These are phyloP conservation scores for Celoporthe dispersa DNA, from an alignment of 2,329 filamentous ascomycete genomes.

Conservation along the genomic window DNA sequence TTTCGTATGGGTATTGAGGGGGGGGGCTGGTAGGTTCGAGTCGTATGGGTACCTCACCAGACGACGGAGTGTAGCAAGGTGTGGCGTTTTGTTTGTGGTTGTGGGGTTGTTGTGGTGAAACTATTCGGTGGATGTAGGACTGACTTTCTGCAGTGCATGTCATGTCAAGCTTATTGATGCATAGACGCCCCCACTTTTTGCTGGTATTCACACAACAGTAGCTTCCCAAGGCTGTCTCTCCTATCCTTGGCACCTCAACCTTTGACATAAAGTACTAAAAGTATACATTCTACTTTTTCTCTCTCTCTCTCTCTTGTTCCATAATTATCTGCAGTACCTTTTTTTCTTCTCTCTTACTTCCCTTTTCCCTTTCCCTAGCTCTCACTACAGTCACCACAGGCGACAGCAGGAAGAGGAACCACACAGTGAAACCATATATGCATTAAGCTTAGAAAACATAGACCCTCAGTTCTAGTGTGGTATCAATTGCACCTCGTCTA, in stretches of 20 bases:
- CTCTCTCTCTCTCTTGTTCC: no score
- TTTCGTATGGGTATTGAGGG: slow-evolving; percentile 28
- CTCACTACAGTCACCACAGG: not conserved
- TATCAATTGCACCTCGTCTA: not conserved
- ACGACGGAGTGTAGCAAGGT: not conserved
- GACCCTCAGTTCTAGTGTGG: not conserved
- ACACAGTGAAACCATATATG: not conserved
- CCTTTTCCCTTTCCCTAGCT: not conserved
- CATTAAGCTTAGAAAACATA: not conserved
- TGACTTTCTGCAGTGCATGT: slow-evolving; percentile 1
- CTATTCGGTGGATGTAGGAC: not conserved
- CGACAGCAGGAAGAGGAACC: not conserved
- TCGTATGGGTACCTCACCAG: not conserved
- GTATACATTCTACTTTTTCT: not conserved
- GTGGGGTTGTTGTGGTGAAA: not conserved
- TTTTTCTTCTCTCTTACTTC: not conserved
- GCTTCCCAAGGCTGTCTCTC: slow-evolving; percentile 12
- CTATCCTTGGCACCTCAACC: not conserved
- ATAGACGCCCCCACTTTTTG: slow-evolving; percentile 19
- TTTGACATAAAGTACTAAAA: not conserved
- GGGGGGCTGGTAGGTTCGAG: no score
- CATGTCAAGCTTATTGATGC: slow-evolving; percentile 12
- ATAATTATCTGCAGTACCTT: not conserved
- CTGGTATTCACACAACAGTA: slow-evolving; percentile 26
- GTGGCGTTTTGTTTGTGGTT: not conserved